phyloP scores from a whole-genome alignment of 2,329 filamentous ascomycete species.

The Apiospora aurea region DNA sequence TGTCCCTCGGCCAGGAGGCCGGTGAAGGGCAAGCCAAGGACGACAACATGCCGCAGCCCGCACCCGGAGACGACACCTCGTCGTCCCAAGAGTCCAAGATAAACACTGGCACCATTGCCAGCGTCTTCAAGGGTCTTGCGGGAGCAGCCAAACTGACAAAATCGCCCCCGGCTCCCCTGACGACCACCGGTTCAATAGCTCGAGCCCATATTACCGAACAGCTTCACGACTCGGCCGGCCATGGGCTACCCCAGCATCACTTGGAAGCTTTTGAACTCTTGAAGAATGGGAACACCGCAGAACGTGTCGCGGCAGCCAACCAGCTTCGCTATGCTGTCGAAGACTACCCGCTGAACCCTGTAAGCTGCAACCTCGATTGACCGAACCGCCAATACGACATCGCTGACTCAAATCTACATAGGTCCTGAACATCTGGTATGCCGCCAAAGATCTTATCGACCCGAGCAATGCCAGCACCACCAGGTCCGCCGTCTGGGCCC shows the following conservation, averaged over 20 bases:
- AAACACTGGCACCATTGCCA: slow-evolving; percentile 61
- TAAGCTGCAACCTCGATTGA: slow-evolving; percentile 24
- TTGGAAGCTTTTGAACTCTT: slow-evolving; percentile 62
- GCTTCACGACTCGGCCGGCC: slow-evolving; percentile 48
- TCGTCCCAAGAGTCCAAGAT: slow-evolving; percentile 61
- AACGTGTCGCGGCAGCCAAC: slow-evolving; percentile 64
- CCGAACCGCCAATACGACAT: not conserved
- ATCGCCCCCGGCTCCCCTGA: slow-evolving; percentile 53
- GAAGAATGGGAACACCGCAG: slow-evolving; percentile 57
- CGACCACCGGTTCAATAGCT: slow-evolving; percentile 45
- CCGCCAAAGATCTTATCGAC: slow-evolving; percentile 70
- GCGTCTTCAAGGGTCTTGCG: slow-evolving; percentile 69
- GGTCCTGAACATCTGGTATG: slow-evolving; percentile 69
- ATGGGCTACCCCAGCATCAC: slow-evolving; percentile 58
- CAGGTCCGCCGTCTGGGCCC: slow-evolving; percentile 68
- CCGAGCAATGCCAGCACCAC: slow-evolving; percentile 59
- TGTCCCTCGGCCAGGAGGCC: slow-evolving; percentile 51
- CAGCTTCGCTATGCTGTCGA: slow-evolving; percentile 62
- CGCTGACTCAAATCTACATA: slow-evolving; percentile 14
- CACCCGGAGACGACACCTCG: slow-evolving; percentile 62
- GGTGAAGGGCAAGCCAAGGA: slow-evolving; percentile 44
- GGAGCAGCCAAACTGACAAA: slow-evolving; percentile 60
- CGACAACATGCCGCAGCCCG: slow-evolving; percentile 64
- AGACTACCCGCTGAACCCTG: slow-evolving; percentile 65
- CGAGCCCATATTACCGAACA: slow-evolving; percentile 53